Percentiles rank a stretch among this genome's conserved stretches.
Conservation (phyloP, 805 yeast species). For the Candida insectalens region DNA sequence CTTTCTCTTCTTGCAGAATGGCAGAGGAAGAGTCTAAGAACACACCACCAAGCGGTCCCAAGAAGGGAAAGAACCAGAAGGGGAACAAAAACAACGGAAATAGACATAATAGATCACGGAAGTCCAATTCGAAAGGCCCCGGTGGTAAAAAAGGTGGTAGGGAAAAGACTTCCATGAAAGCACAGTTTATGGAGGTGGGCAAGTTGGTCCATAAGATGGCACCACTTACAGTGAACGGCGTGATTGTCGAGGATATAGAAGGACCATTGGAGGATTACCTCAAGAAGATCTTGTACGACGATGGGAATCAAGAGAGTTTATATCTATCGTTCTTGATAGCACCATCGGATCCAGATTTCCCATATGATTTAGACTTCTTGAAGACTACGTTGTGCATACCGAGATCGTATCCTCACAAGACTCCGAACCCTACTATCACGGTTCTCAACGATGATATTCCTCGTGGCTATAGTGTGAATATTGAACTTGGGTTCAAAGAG, state of each 20-base stretch:
- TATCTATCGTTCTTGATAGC: conserved; percentile 34
- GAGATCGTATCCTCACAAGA: conserved; percentile 37
- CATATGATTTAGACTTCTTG: conserved; percentile 49
- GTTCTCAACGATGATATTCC: conserved; percentile 65
- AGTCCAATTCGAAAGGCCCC: too few relatives aligned
- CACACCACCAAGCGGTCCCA: not conserved
- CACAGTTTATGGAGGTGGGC: conserved; percentile 13
- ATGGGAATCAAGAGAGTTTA: conserved; percentile 13
- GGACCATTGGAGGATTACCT: conserved; percentile 12
- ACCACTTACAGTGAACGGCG: conserved; percentile 24
- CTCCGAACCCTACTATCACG: conserved; percentile 35
- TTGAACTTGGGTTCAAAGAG: conserved; percentile 53
- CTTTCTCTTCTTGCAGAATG: too few relatives aligned
- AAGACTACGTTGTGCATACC: conserved; percentile 49
- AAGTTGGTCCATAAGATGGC: conserved; percentile 12
- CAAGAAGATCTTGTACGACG: conserved; percentile 8
- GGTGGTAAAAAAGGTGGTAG: not conserved
- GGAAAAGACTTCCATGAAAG: too few relatives aligned
- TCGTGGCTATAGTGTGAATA: conserved; percentile 52
- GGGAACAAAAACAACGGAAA: conserved; percentile 1
- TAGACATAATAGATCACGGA: too few relatives aligned
- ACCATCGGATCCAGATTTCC: conserved; percentile 69
- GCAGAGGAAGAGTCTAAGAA: not conserved
- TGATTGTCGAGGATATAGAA: conserved; percentile 12
- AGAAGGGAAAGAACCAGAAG: conserved; percentile 3